phyloP scores from a whole-genome alignment of 768 basidiomycete genomes.

The Leccinum rimulosum region DNA sequence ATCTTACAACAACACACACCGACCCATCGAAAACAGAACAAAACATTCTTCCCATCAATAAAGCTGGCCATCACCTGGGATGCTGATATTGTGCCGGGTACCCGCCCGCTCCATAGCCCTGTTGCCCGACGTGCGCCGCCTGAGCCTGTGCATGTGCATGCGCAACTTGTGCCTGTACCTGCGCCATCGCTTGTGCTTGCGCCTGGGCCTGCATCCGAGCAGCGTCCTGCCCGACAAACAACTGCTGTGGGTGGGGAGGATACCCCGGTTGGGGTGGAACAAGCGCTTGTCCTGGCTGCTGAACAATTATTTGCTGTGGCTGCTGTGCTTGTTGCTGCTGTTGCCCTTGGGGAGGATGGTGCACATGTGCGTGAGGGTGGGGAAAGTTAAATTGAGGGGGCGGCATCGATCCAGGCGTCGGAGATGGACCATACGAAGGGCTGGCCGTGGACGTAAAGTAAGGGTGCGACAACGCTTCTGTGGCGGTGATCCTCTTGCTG shows the following conservation, averaged over 20 bases:
- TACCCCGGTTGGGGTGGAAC: slow-evolving; percentile 34
- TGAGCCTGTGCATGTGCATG: slow-evolving; percentile 43
- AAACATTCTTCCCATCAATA: background rate
- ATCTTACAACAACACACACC: slow-evolving; percentile 5
- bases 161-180: slow-evolving; percentile 39
- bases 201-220: slow-evolving; percentile 42
- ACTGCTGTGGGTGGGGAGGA: slow-evolving; percentile 32
- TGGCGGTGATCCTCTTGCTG: slow-evolving; percentile 83
- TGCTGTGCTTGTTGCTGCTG: slow-evolving; percentile 48
- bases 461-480: slow-evolving; percentile 87
- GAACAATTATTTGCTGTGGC: slow-evolving; percentile 35
- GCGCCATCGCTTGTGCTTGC: slow-evolving; percentile 40
- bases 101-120: slow-evolving; percentile 27
- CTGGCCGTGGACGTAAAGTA: slow-evolving; percentile 70
- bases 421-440: slow-evolving; percentile 32
- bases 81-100: slow-evolving; percentile 35
- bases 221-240: slow-evolving; percentile 33
- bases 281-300: slow-evolving; percentile 39
- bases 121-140: slow-evolving; percentile 29
- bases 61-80: slow-evolving; percentile 19
- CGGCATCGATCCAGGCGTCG: slow-evolving; percentile 55
- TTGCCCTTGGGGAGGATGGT: slow-evolving; percentile 47
- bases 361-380: slow-evolving; percentile 52
- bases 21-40: slow-evolving; percentile 11
- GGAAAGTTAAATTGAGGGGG: slow-evolving; percentile 70